phyloP scores from a whole-genome alignment of 1,284 basidiomycete genomes.

The Trichosporon sp. region DNA sequence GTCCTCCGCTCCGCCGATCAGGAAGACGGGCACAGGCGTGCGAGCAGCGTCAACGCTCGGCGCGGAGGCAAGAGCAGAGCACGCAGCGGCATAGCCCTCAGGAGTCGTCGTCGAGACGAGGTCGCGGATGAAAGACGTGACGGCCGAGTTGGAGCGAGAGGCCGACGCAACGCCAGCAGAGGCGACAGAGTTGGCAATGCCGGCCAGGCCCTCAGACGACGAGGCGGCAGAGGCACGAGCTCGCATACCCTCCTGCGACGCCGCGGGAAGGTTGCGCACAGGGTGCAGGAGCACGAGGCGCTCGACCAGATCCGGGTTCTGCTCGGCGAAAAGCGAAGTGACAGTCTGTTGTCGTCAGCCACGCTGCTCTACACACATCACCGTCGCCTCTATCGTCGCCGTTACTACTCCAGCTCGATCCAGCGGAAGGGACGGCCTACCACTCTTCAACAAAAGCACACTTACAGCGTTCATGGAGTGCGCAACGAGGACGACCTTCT shows the following conservation, averaged over 20 bases:
- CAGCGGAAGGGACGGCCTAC: too few species aligned
- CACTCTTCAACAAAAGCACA: too few species aligned
- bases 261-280: constrained; percentile 23
- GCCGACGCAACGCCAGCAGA: constrained; percentile 23
- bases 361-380: too few species aligned
- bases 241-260: constrained; percentile 22
- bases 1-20: constrained; percentile 30
- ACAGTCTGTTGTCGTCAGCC: constrained; percentile 20
- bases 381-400: too few species aligned
- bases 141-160: constrained; percentile 12
- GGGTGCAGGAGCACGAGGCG: constrained; percentile 31
- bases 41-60: constrained; percentile 17
- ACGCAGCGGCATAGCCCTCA: constrained; percentile 26
- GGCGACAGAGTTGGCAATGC: constrained; percentile 23
- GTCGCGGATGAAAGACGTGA: constrained; percentile 25
- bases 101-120: constrained; percentile 27
- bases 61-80: constrained; percentile 20
- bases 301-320: constrained; percentile 22
- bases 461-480: constrained; percentile 36
- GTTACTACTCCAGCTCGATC: too few species aligned
- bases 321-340: constrained; percentile 22
- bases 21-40: constrained; percentile 17
- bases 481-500: constrained; percentile 24
- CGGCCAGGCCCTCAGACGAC: constrained; percentile 18
- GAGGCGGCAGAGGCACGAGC: constrained; percentile 22